phyloP scores from a whole-genome alignment of 495 filamentous ascomycete species.

The Penicillium odoratum region DNA sequence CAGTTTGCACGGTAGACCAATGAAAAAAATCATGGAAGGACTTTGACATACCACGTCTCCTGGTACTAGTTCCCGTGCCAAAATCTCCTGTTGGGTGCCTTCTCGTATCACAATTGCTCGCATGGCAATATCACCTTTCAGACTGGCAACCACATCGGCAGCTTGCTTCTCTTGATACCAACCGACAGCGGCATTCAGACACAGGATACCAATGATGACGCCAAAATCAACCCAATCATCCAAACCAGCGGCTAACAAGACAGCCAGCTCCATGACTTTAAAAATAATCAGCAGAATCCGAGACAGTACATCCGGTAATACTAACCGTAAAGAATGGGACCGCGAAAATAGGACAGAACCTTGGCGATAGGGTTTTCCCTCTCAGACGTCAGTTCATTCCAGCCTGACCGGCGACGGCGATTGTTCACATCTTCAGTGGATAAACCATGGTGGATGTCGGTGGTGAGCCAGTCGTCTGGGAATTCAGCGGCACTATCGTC shows the following conservation, averaged over 20 bases:
- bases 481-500: constrained; percentile 44
- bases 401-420: constrained; percentile 63
- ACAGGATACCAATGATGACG: constrained; percentile 77
- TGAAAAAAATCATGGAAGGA: not conserved
- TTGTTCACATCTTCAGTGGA: constrained; percentile 51
- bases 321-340: constrained; percentile 81
- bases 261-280: constrained; percentile 78
- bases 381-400: constrained; percentile 71
- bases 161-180: constrained; percentile 88
- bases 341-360: constrained; percentile 71
- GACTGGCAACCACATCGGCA: constrained; percentile 74
- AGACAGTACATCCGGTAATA: not conserved
- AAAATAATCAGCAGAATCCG: not conserved
- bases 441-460: constrained; percentile 66
- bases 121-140: constrained; percentile 83
- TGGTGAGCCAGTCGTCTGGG: constrained; percentile 70
- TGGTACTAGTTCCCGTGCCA: constrained; percentile 74
- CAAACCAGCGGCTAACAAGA: constrained; percentile 72
- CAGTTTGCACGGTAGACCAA: not conserved
- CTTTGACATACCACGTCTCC: constrained; percentile 69
- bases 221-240: constrained; percentile 79
- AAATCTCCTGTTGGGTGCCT: constrained; percentile 62
- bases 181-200: constrained; percentile 72
- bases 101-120: constrained; percentile 67
- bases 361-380: constrained; percentile 73